Base-by-base conservation (phyloP, 2,329 filamentous ascomycete species). In the Chaetomiaceae sp. region DNA sequence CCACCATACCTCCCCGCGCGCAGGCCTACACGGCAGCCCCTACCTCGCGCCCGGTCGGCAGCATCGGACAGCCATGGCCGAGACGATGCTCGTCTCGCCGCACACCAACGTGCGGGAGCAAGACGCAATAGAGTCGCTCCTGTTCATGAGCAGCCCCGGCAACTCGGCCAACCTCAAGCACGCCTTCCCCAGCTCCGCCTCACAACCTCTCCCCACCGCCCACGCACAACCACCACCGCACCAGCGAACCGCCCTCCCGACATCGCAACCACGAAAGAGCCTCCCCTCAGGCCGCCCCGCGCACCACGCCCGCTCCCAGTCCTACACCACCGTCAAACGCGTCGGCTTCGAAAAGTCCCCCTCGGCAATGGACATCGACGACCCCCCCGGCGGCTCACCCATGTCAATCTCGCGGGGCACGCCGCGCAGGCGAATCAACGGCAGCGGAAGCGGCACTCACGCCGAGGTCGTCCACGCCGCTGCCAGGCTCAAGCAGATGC, bases 141-240 rank as follows among this genome's bases (percentile, higher is more conserved):
- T 92, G 21, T 90, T 91, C 62, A 86, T 93, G 82, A 89, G 87
- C 62, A 88, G 85, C 55, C 86, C 86, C 0, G 84, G 84, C 14
- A 87, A 88, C 65, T 85, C 85, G 39, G 74, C 78, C 37, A 82
- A 81, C 54, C 67, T 84, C 59, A 80, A 80, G 55, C 78, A 79
- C 53, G 64, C 68, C 9, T 81, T 81, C 51, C 73, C 78, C 3
- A 59, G 66, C 12, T 67, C 70, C 1, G 66, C 70, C 1, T 63
- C 66, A 0, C 65, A 71, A 23, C 68, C 68, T 1, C 69, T 59
- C 59, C 67, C 25, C 12, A 55, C 58, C 34, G 39, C 57, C 49
- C 51, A 61, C 37, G 14, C 25, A n/a, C 8, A 27, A 10, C 10
- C 31, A 3, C 27, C 43, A n/a, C 57, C 54, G 25, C 50, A 61